Percentiles rank a stretch among this genome's conserved stretches.
Conservation (phyloP, 352 stramenopile genomes). For the Globisporangium nunn region DNA sequence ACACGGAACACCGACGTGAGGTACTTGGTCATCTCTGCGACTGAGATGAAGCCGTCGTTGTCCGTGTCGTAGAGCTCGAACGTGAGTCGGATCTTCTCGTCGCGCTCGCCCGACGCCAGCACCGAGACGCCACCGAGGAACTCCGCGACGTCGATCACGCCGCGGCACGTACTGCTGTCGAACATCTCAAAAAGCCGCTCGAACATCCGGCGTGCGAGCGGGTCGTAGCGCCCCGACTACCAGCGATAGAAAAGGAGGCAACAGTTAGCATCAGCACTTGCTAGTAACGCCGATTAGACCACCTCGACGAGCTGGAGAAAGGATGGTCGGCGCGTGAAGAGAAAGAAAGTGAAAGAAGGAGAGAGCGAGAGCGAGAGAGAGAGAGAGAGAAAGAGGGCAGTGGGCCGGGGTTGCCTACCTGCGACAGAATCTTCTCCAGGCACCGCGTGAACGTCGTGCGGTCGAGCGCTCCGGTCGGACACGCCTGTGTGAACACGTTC, state of each 20-base stretch:
- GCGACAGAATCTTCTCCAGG: constrained; percentile 78
- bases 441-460: constrained; percentile 56
- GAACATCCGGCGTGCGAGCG: constrained; percentile 66
- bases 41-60: constrained; percentile 75
- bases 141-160: constrained; percentile 71
- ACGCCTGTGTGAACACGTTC: constrained; percentile 77
- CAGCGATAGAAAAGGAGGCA: neutral
- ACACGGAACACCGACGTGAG: constrained; percentile 81
- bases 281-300: too few relatives aligned
- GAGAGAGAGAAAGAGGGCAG: too few relatives aligned
- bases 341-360: too few relatives aligned
- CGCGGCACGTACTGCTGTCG: constrained; percentile 29
- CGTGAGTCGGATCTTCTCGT: constrained; percentile 78
- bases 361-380: too few relatives aligned
- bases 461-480: constrained; percentile 65
- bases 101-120: constrained; percentile 68
- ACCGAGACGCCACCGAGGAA: constrained; percentile 81
- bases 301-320: neutral
- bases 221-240: constrained; percentile 61
- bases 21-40: constrained; percentile 85
- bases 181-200: constrained; percentile 76
- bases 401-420: constrained; percentile 13
- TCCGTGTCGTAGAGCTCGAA: constrained; percentile 87
- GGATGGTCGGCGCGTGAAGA: neutral
- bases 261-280: too few relatives aligned